phyloP scores from a whole-genome alignment of 2,329 filamentous ascomycete species.

The Penicillium concentricum region DNA sequence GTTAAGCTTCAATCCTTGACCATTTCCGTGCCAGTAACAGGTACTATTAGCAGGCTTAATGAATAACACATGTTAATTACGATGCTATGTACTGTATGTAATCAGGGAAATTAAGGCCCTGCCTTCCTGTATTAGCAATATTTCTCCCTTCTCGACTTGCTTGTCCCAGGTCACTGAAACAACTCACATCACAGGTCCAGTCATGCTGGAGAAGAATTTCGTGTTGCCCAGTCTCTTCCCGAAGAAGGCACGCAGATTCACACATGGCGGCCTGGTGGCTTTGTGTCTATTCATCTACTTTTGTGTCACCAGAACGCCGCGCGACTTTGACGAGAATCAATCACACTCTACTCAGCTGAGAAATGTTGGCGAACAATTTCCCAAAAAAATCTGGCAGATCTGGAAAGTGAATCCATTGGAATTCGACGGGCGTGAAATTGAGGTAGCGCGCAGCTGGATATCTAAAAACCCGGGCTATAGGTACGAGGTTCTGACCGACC shows the following conservation, averaged over 20 bases:
- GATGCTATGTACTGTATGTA: neutral
- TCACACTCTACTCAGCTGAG: neutral
- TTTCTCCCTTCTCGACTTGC: slow-evolving; percentile 48
- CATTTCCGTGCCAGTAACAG: neutral
- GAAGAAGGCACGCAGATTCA: slow-evolving; percentile 7
- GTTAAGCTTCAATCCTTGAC: neutral
- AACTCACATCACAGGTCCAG: neutral
- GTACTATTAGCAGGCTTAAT: neutral
- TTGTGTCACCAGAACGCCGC: slow-evolving; percentile 1
- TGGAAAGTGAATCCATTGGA: slow-evolving; percentile 69
- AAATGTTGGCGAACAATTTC: slow-evolving; percentile 46
- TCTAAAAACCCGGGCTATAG: slow-evolving; percentile 64
- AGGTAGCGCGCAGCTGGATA: slow-evolving; percentile 63
- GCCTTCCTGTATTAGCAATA: neutral
- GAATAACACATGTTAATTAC: slow-evolving; percentile 5
- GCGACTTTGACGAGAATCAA: neutral
- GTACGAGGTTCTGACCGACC: slow-evolving; percentile 69
- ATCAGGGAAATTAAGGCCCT: neutral
- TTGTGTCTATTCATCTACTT: slow-evolving; percentile 3
- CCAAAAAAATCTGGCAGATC: slow-evolving; percentile 72
- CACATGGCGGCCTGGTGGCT: slow-evolving; percentile 4
- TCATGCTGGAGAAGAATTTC: slow-evolving; percentile 7
- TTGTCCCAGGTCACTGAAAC: slow-evolving; percentile 48
- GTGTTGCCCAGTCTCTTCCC: neutral
- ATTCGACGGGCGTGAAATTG: slow-evolving; percentile 64